Evolutionary conservation across 768 basidiomycete species (phyloP).

Genomic region (Tephrocybe sp.): DNA sequence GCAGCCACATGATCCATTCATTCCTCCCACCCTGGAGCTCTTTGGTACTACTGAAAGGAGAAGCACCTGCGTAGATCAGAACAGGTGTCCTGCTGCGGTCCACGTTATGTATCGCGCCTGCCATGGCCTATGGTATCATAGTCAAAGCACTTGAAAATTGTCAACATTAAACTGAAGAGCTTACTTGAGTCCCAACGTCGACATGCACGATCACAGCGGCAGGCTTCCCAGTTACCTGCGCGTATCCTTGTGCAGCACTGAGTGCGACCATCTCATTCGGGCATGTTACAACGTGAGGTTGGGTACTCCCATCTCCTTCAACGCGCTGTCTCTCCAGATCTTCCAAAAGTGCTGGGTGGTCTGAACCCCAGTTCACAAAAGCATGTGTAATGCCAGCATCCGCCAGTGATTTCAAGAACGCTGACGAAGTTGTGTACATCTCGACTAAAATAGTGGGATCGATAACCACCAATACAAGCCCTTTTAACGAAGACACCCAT

Average conservation of each 20-base stretch:
- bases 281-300: slow-evolving; percentile 59
- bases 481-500: neutral
- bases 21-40: slow-evolving; percentile 66
- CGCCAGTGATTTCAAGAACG: slow-evolving; percentile 56
- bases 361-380: slow-evolving; percentile 78
- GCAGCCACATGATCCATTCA: slow-evolving; percentile 74
- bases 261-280: slow-evolving; percentile 80
- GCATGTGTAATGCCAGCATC: slow-evolving; percentile 64
- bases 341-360: slow-evolving; percentile 72
- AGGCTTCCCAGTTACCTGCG: slow-evolving; percentile 62
- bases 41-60: slow-evolving; percentile 55
- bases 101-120: slow-evolving; percentile 73
- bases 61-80: slow-evolving; percentile 71
- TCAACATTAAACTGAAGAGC: slow-evolving; percentile 8
- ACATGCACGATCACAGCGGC: slow-evolving; percentile 77
- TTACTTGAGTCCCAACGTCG: slow-evolving; percentile 67
- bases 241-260: slow-evolving; percentile 71
- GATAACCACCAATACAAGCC: too few species aligned
- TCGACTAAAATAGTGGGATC: too few species aligned
- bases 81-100: slow-evolving; percentile 61
- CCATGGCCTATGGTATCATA: slow-evolving; percentile 48
- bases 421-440: slow-evolving; percentile 60
- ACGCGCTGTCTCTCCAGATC: slow-evolving; percentile 60
- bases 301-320: slow-evolving; percentile 33
- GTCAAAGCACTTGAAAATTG: neutral